Evolutionary conservation across 2,329 filamentous ascomycete species (phyloP).

Genomic region (Plenodomus lindquistii): DNA sequence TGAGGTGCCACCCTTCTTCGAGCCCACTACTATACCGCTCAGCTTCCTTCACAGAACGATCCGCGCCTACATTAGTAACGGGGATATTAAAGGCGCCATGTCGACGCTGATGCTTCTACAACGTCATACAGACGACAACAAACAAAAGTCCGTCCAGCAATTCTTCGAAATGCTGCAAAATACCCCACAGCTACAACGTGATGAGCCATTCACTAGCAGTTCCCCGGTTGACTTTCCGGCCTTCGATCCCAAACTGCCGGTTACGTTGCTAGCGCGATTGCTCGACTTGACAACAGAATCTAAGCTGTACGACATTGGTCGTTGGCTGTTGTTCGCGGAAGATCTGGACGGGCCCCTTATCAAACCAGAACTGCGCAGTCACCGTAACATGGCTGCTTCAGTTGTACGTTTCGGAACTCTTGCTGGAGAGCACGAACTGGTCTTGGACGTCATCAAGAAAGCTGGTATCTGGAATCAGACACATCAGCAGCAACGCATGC

Average conservation of each 20-base stretch:
- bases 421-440: slow-evolving; percentile 49
- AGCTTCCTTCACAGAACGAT: slow-evolving; percentile 50
- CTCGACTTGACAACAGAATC: slow-evolving; percentile 56
- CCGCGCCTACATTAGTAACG: slow-evolving; percentile 43
- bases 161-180: slow-evolving; percentile 46
- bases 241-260: slow-evolving; percentile 52
- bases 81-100: slow-evolving; percentile 46
- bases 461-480: slow-evolving; percentile 20
- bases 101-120: slow-evolving; percentile 45
- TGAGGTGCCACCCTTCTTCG: slow-evolving; percentile 48
- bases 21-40: slow-evolving; percentile 49
- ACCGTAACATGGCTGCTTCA: slow-evolving; percentile 55
- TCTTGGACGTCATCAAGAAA: slow-evolving; percentile 36
- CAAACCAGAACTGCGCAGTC: slow-evolving; percentile 47
- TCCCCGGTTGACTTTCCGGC: slow-evolving; percentile 50
- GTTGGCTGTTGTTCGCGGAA: slow-evolving; percentile 57
- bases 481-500: slow-evolving; percentile 31
- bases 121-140: slow-evolving; percentile 49
- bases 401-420: slow-evolving; percentile 59
- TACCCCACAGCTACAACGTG: slow-evolving; percentile 12
- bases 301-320: slow-evolving; percentile 54
- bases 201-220: slow-evolving; percentile 30
- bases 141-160: slow-evolving; percentile 45
- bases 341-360: slow-evolving; percentile 61
- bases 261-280: slow-evolving; percentile 53